A percentile compares a stretch with the other conserved stretches of the same genome.
Conservation (phyloP, 208 protist genomes). For the Naegleria lovaniensis region DNA sequence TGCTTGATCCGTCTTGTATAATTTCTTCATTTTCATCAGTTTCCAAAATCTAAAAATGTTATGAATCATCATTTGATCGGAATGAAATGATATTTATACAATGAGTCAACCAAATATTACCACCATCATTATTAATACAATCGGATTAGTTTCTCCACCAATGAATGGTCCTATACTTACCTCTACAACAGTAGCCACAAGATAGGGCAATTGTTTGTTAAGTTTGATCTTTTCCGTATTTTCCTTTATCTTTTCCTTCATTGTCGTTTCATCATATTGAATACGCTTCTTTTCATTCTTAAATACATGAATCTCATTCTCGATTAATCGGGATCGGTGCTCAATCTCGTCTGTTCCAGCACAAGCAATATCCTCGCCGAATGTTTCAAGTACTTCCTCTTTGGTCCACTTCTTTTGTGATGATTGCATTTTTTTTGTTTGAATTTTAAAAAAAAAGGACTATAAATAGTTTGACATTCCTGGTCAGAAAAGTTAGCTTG, state of each 20-base stretch:
- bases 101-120: neutral
- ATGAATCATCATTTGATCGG: neutral
- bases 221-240: slow-evolving; percentile 88
- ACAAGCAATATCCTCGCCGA: slow-evolving; percentile 52
- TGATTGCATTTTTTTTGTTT: slow-evolving; percentile 7
- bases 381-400: slow-evolving; percentile 40
- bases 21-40: slow-evolving; percentile 42
- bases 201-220: slow-evolving; percentile 83
- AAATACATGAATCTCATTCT: slow-evolving; percentile 59
- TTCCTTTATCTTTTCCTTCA: slow-evolving; percentile 65
- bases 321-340: slow-evolving; percentile 53
- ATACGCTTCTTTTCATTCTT: slow-evolving; percentile 57
- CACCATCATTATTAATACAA: neutral
- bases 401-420: slow-evolving; percentile 32
- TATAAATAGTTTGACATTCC: no score
- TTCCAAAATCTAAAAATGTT: slow-evolving; percentile 36
- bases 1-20: slow-evolving; percentile 53
- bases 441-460: neutral
- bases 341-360: slow-evolving; percentile 58
- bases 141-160: neutral
- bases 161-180: slow-evolving; percentile 37
- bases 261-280: slow-evolving; percentile 62
- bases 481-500: no score
- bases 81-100: neutral
- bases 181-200: slow-evolving; percentile 85